Evolutionary conservation across 176 grass and related monocot genomes (phyloP), one percentile per base, ranked within the genome.

Genomic region (Oryza brachyantha): DNA sequence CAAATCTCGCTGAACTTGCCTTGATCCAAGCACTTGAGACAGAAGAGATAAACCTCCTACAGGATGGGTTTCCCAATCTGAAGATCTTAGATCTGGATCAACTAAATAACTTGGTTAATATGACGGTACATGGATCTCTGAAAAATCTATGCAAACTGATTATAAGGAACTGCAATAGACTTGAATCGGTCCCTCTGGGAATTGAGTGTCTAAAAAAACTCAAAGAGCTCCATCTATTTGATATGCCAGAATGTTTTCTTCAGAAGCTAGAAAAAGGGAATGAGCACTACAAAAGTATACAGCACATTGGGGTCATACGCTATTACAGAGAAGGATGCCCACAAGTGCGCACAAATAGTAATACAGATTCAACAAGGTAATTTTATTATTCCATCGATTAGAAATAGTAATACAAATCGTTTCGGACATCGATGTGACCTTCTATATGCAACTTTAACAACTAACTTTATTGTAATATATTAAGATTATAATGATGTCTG

Each of bases 161-260:
- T 67, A 38, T 67, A 67, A 67, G 64, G 64, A 67, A 67, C 64
- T 67, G 64, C 64, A 11, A 35, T 35, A 67, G 34, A 21, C 64
- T 67, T 38, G 38, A 17, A 67, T 67, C 35, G 38, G 32, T 67
- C 3, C 64, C 64, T 67, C 64, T 1, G 34, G 64, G 64, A 39
- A 67, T 67, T 67, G 64, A 67, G 8, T 10, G n/a, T 38, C 34
- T 67, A 38, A 67, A 38, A 19, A 16, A 67, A 67, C 64, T 67
- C n/a, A 67, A 67, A 38, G 64, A 67, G 64, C 24, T 67, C 17
- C 64, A 67, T 67, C 64, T 67, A 6, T 67, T 67, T 10, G 64
- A 67, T 35, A 67, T 67, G 64, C 64, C 64, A 38, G 64, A 67
- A 67, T 22, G 19, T 37, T 67, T 67, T 8, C 31, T 67, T 67